Evolutionary conservation across 1,284 basidiomycete species (phyloP), one percentile per base, ranked within the genome.

Genomic region (Sphaerobolus stellatus): DNA sequence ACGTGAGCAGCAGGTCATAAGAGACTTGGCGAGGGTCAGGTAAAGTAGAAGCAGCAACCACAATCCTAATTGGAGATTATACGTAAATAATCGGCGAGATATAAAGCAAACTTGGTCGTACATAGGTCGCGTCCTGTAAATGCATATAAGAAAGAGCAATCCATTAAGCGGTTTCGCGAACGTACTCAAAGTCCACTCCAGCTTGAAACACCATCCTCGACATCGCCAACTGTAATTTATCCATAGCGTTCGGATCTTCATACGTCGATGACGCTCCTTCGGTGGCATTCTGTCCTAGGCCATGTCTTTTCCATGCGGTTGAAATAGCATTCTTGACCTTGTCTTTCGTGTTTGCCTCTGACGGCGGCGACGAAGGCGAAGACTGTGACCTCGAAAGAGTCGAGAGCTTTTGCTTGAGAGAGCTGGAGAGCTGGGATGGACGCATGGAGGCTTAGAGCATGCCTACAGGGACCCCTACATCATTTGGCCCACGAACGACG

Each of bases 131-230:
- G 90, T 92, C 69, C 90, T 92, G 54, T 4, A 40, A 25, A 40
- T 29, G 54, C 40, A 45, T 25, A 43, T 8, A 7, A 54, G 52
- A 49, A 48, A 28, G 36, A 29, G 30, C 40, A 33, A 60, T 55
- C 59, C 29, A 51, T 31, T 18, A 50, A 25, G 24, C 41, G 25
- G 33, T 56, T 18, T 52, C 28, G 38, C 27, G 31, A 7, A 48
- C 30, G 48, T 63, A 92, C 88, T 92, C 90, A 63, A 83, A 92
- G 71, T 93, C 91, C 52, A 93, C 88, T 1, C 91, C 90, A 34
- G 91, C 90, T 66, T 92, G 91, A 61, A 90, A 92, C 49, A 93
- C 90, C 71, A 92, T 75, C 64, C 75, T 82, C 31, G 73, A 67
- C 72, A 92, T 82, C 33, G 88, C 80, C 18, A 85, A 79, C 64